Conservation (phyloP, 73 alveolate species). For the Urostyla sp. region DNA sequence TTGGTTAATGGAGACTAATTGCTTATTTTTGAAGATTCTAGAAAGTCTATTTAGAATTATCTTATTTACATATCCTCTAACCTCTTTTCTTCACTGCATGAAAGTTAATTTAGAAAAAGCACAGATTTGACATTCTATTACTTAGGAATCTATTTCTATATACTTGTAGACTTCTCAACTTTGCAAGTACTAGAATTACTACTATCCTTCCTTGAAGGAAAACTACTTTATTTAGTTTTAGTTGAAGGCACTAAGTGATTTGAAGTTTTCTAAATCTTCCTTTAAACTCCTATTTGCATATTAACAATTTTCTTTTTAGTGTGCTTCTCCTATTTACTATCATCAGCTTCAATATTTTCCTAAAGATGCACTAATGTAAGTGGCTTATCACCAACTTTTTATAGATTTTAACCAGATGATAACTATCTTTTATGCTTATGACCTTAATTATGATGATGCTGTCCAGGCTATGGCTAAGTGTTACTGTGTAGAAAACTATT, state of each 20-base stretch:
- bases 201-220: neutral
- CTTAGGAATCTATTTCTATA: neutral
- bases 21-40: no score
- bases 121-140: no score
- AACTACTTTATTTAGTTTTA: slow-evolving; percentile 6
- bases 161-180: slow-evolving; percentile 20
- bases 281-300: neutral
- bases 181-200: neutral
- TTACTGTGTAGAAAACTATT: neutral
- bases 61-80: no score
- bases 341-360: neutral
- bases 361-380: neutral
- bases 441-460: neutral
- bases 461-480: neutral
- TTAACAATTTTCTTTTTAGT: neutral
- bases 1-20: no score
- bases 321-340: neutral
- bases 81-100: no score
- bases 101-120: no score
- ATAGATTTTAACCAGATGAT: neutral
- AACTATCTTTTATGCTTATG: neutral
- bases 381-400: neutral
- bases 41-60: no score
- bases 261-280: slow-evolving; percentile 13
- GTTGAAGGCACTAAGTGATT: neutral